Conservation (phyloP, 768 basidiomycete genomes). For the Russula abietina region DNA sequence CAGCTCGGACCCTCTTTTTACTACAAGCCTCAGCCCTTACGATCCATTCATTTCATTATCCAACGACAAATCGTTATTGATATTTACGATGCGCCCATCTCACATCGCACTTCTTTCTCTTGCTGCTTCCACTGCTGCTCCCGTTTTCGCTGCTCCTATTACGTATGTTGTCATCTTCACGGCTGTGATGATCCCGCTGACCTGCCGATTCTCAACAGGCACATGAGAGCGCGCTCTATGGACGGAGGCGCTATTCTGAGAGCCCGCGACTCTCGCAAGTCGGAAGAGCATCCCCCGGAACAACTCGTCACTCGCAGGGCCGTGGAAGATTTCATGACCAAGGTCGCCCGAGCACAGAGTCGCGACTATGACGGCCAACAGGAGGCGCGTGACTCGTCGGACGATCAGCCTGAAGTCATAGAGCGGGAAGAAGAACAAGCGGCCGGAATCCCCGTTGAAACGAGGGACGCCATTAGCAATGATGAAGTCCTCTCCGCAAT, state of each 20-base stretch:
- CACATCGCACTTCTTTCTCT: background rate
- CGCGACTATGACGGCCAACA: background rate
- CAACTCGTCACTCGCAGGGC: background rate
- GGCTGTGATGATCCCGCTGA: background rate
- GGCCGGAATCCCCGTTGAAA: too few relatives aligned
- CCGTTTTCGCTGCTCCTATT: conserved; percentile 1
- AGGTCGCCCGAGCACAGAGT: background rate
- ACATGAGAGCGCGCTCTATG: background rate
- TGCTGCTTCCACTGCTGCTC: background rate
- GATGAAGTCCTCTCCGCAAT: too few relatives aligned
- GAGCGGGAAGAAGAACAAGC: too few relatives aligned
- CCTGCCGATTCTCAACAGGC: background rate
- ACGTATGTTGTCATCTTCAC: background rate
- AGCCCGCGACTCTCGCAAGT: background rate
- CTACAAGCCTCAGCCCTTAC: background rate
- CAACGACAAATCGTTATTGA: background rate
- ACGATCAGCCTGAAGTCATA: too few relatives aligned
- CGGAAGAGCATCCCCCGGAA: background rate
- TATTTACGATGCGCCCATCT: conserved; percentile 3
- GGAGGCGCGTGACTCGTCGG: background rate
- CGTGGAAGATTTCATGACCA: background rate
- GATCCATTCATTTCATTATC: background rate
- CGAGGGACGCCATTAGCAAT: too few relatives aligned
- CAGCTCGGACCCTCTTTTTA: background rate
- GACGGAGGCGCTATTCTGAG: background rate